These are phyloP conservation scores for Nicotiana undulata DNA, from an alignment of 257 asterid genomes.

Conservation along the genomic window DNA sequence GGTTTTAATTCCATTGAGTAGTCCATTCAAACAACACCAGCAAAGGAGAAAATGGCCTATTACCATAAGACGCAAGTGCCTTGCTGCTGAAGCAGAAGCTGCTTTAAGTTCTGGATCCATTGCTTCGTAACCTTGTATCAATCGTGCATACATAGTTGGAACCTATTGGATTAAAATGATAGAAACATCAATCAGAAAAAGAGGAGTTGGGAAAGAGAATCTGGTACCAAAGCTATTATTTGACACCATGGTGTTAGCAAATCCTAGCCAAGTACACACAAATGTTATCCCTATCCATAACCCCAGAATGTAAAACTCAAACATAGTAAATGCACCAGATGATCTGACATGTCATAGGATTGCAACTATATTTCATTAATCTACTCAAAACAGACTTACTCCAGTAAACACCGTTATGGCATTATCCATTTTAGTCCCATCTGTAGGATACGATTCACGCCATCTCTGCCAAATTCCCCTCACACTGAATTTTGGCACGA, in stretches of 20 bases:
- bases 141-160: constrained; percentile 93
- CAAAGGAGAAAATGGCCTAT: constrained; percentile 7
- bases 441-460: constrained; percentile 78
- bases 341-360: neutral
- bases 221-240: neutral
- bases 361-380: neutral
- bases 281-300: neutral
- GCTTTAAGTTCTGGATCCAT: constrained; percentile 69
- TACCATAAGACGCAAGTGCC: constrained; percentile 93
- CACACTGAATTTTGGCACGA: constrained; percentile 92
- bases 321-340: neutral
- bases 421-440: constrained; percentile 45
- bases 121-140: constrained; percentile 90
- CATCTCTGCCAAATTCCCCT: constrained; percentile 98
- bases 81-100: constrained; percentile 68
- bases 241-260: neutral
- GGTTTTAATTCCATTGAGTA: neutral
- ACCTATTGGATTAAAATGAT: constrained; percentile 37
- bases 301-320: neutral
- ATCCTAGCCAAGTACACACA: neutral
- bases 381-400: constrained; percentile 35
- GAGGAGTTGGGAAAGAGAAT: neutral
- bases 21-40: neutral
- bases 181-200: neutral
- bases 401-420: constrained; percentile 90